Percentiles rank a stretch among this genome's conserved stretches.
These are phyloP conservation scores for Leishmania major DNA, from an alignment of 208 protist genomes.

Conservation along the genomic window DNA sequence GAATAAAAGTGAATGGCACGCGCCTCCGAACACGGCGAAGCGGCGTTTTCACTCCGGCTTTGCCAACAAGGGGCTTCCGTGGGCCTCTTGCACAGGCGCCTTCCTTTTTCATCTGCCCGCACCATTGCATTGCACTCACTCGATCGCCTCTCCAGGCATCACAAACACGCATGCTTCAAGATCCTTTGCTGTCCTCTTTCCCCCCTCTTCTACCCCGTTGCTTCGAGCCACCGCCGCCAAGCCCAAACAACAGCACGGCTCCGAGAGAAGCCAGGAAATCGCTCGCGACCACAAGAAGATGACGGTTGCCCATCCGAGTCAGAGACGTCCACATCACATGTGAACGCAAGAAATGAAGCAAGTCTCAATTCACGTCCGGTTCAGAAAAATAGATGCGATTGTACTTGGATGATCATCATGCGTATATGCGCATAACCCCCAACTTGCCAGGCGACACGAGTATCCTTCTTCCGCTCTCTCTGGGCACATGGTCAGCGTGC, in stretches of 20 bases:
- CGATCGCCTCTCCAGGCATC: neutral
- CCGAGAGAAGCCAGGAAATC: neutral
- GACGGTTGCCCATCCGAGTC: neutral
- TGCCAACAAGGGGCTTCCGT: neutral
- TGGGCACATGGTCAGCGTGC: too few species aligned
- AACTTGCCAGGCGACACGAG: neutral
- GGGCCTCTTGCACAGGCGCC: neutral
- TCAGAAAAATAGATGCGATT: constrained; percentile 83
- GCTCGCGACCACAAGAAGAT: neutral
- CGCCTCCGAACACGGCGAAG: neutral
- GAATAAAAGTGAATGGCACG: neutral
- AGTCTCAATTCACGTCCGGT: neutral
- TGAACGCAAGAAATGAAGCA: neutral
- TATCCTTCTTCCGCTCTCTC: neutral
- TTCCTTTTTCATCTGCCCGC: neutral
- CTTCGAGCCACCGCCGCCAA: neutral
- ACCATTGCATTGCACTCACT: neutral
- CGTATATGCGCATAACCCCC: neutral
- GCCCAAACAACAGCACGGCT: neutral
- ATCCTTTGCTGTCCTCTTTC: neutral
- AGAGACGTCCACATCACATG: neutral
- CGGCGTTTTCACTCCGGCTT: neutral
- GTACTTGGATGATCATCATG: constrained; percentile 37
- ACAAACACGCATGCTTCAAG: neutral
- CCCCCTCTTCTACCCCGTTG: neutral